Conservation (phyloP, 228 moss, liverwort and hornwort genomes). For the Sphagnum magellanicum region DNA sequence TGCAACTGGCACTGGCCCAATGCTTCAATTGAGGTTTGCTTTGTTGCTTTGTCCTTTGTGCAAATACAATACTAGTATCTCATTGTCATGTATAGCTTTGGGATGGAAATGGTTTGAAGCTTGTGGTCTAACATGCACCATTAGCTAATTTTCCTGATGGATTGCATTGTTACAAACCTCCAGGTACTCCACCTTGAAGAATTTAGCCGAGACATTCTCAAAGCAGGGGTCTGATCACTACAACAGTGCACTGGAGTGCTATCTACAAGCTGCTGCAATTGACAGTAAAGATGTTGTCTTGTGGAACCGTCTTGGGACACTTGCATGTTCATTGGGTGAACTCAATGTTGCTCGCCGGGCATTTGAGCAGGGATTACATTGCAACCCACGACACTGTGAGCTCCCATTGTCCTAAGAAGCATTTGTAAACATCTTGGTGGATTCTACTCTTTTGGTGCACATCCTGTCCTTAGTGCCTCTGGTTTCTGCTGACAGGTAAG, state of each 20-base stretch:
- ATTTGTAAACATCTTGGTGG: background rate
- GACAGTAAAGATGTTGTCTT: conserved; percentile 87
- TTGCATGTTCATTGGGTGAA: conserved; percentile 86
- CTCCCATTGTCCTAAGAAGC: conserved; percentile 1
- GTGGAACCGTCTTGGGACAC: conserved; percentile 93
- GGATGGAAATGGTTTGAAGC: background rate
- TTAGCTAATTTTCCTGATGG: background rate
- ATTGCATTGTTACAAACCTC: conserved; percentile 1
- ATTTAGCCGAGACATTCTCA: conserved; percentile 74
- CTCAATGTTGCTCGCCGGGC: conserved; percentile 84
- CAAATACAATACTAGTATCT: background rate
- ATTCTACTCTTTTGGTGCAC: background rate
- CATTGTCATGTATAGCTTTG: background rate
- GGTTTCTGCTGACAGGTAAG: background rate
- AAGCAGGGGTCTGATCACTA: conserved; percentile 77
- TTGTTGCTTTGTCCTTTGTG: background rate
- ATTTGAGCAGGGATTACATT: conserved; percentile 92
- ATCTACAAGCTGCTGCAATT: conserved; percentile 88
- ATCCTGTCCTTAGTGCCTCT: background rate
- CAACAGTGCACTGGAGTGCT: conserved; percentile 77
- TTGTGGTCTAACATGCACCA: background rate
- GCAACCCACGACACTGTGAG: conserved; percentile 96
- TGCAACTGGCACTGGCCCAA: conserved; percentile 52
- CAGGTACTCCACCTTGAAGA: conserved; percentile 87
- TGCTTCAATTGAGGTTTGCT: conserved; percentile 75